A percentile compares a stretch with the other conserved stretches of the same genome.
Conservation (phyloP, 2,329 filamentous ascomycete genomes). For the Trichoderma sp. region DNA sequence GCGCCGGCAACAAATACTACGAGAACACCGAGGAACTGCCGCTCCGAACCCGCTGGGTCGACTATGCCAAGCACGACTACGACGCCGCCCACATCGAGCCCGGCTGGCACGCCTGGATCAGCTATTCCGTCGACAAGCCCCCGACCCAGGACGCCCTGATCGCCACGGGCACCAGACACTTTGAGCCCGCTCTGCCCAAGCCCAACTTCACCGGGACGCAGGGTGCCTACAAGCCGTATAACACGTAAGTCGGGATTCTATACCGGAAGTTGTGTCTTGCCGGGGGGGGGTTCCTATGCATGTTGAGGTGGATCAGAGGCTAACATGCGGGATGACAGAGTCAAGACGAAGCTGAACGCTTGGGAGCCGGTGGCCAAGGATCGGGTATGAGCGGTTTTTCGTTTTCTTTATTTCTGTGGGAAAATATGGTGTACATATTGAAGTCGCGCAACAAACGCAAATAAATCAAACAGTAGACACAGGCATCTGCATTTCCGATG, state of each 20-base stretch:
- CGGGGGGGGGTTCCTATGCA: neutral
- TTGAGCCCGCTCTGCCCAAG: slow-evolving; percentile 70
- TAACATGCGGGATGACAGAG: slow-evolving; percentile 35
- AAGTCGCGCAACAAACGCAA: neutral
- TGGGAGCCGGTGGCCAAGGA: slow-evolving; percentile 49
- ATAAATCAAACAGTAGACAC: slow-evolving; percentile 2
- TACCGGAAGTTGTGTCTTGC: neutral
- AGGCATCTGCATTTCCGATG: neutral
- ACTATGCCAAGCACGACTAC: slow-evolving; percentile 86
- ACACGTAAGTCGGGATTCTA: slow-evolving; percentile 68
- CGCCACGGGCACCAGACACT: slow-evolving; percentile 62
- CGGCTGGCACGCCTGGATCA: slow-evolving; percentile 98
- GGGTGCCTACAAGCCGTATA: slow-evolving; percentile 88
- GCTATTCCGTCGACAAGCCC: slow-evolving; percentile 85
- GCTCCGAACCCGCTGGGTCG: slow-evolving; percentile 94
- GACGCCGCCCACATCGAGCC: slow-evolving; percentile 86
- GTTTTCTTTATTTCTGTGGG: neutral
- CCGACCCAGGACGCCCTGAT: slow-evolving; percentile 73
- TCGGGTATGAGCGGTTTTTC: slow-evolving; percentile 28
- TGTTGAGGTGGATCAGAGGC: slow-evolving; percentile 6
- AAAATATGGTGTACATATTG: slow-evolving; percentile 33
- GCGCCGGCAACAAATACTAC: slow-evolving; percentile 95
- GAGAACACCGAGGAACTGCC: slow-evolving; percentile 96
- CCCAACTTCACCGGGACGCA: slow-evolving; percentile 73
- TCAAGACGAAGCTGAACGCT: slow-evolving; percentile 50